phyloP scores from a whole-genome alignment of 345 rosid species.

The Eucalyptus polyanthemos region DNA sequence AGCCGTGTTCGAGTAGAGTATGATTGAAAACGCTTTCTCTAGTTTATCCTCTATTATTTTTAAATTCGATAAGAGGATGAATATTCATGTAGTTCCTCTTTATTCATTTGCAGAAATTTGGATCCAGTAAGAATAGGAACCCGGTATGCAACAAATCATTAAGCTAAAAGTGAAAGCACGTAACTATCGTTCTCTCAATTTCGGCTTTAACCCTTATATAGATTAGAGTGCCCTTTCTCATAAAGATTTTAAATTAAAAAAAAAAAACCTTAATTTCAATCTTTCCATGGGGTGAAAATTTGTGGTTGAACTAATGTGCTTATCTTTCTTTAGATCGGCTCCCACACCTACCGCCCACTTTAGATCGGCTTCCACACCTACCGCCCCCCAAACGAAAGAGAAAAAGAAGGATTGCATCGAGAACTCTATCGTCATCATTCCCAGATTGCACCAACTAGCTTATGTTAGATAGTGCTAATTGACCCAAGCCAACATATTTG shows the following conservation, averaged over 20 bases:
- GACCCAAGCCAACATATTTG: too few species aligned
- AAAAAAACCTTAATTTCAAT: neutral
- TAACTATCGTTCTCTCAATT: neutral
- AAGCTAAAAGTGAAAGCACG: neutral
- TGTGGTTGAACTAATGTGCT: neutral
- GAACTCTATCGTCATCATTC: neutral
- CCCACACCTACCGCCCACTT: neutral
- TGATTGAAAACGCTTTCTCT: neutral
- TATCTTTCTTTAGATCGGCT: neutral
- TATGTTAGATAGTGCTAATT: too few species aligned
- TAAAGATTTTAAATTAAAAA: too few species aligned
- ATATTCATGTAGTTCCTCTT: neutral
- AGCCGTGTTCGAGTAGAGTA: neutral
- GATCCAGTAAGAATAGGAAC: neutral
- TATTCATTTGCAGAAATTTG: neutral
- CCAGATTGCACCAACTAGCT: neutral
- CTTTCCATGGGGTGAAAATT: neutral
- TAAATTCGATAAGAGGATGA: neutral
- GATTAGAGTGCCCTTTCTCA: neutral
- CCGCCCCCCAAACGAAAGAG: neutral
- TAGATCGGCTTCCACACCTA: neutral
- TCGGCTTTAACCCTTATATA: neutral
- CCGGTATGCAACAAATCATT: neutral
- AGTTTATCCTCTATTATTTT: neutral
- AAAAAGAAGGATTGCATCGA: neutral